These are phyloP conservation scores for Fusarium guadeloupense DNA, from an alignment of 2,329 filamentous ascomycete species.

Conservation along the genomic window DNA sequence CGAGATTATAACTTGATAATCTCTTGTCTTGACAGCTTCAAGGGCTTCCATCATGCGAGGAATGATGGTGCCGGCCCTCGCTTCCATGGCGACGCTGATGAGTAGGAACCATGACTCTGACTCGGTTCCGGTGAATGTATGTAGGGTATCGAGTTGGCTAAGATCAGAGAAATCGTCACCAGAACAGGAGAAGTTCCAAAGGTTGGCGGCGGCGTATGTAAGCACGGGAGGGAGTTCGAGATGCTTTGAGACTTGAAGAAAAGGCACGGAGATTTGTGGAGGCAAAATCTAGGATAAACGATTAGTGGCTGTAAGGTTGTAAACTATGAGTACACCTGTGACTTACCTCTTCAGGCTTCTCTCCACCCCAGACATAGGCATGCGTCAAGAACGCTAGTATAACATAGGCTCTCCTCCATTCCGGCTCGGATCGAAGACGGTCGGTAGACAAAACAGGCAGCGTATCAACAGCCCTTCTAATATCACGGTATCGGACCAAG, in stretches of 20 bases:
- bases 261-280: conserved; percentile 78
- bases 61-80: conserved; percentile 77
- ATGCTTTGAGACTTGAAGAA: conserved; percentile 74
- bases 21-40: conserved; percentile 68
- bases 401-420: conserved; percentile 85
- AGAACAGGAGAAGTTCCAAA: conserved; percentile 85
- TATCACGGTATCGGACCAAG: conserved; percentile 66
- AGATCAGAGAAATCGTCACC: conserved; percentile 67
- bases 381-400: conserved; percentile 83
- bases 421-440: conserved; percentile 68
- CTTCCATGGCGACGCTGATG: conserved; percentile 90
- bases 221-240: conserved; percentile 87
- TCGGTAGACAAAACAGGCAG: conserved; percentile 77
- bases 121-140: conserved; percentile 87
- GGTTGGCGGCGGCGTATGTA: conserved; percentile 85
- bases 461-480: conserved; percentile 69
- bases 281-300: conserved; percentile 66
- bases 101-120: conserved; percentile 97
- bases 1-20: conserved; percentile 67
- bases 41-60: conserved; percentile 82
- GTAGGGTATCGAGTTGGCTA: conserved; percentile 74
- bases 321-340: fast-evolving
- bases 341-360: conserved; percentile 74
- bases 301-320: conserved; percentile 19
- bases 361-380: conserved; percentile 89